These are phyloP conservation scores for Sugiyamaella americana DNA, from an alignment of 805 yeast genomes.

Conservation along the genomic window DNA sequence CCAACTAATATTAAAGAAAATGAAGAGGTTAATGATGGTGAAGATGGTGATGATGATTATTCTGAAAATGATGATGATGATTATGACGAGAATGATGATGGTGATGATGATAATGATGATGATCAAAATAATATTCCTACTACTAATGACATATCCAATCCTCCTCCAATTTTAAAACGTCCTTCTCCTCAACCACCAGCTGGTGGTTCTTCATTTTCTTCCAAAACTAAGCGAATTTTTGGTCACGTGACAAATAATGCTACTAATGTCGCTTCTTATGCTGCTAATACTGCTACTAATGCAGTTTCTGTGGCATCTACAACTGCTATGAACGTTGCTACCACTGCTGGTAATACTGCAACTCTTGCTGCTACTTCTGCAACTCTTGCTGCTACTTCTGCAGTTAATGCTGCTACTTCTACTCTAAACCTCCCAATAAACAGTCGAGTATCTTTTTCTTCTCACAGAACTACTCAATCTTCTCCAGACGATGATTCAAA, in stretches of 20 bases:
- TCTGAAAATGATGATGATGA: not conserved
- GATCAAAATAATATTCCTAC: too few relatives aligned
- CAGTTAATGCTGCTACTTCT: conserved; percentile 1
- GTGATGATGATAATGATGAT: not conserved
- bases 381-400: too few relatives aligned
- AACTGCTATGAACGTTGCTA: not conserved
- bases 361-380: conserved; percentile 2
- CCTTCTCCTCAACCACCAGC: conserved; percentile 7
- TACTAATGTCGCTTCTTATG: too few relatives aligned
- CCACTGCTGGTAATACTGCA: not conserved
- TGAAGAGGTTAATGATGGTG: too few relatives aligned
- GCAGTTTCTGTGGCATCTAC: not conserved
- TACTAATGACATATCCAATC: too few relatives aligned
- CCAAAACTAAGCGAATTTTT: too few relatives aligned
- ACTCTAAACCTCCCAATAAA: too few relatives aligned
- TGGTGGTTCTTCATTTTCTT: not conserved
- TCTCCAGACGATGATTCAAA: not conserved
- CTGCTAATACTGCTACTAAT: too few relatives aligned
- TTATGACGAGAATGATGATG: not conserved
- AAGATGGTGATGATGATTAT: not conserved
- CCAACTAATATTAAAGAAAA: too few relatives aligned
- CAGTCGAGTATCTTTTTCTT: not conserved
- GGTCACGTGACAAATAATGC: too few relatives aligned
- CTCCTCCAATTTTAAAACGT: too few relatives aligned
- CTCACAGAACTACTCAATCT: not conserved